Conservation (phyloP, 1,284 basidiomycete genomes). For the Naganishia sp. region DNA sequence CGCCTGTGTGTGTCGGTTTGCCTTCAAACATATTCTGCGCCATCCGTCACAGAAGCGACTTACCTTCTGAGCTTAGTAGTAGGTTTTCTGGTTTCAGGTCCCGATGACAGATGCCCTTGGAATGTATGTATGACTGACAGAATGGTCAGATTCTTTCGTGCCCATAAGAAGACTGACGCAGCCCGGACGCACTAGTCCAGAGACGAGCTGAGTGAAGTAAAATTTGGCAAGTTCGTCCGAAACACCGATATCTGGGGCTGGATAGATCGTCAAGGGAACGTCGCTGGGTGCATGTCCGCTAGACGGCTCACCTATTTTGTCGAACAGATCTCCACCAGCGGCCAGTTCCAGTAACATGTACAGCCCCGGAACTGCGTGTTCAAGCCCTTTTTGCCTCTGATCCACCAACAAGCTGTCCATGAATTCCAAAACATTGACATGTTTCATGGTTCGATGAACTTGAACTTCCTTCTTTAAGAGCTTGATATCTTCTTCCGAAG, state of each 20-base stretch:
- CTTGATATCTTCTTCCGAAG: constrained; percentile 59
- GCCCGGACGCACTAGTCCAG: constrained; percentile 61
- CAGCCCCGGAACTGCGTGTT: constrained; percentile 65
- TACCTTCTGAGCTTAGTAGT: constrained; percentile 73
- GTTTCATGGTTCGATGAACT: constrained; percentile 80
- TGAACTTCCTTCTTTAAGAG: constrained; percentile 91
- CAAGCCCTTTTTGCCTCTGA: constrained; percentile 58
- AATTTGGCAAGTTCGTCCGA: constrained; percentile 84
- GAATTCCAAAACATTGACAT: constrained; percentile 82
- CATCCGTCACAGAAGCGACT: constrained; percentile 32
- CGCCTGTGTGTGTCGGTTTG: constrained; percentile 39
- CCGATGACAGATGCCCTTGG: constrained; percentile 88
- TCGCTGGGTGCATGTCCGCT: neutral
- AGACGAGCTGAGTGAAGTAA: constrained; percentile 86
- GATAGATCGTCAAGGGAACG: neutral
- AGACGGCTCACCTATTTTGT: constrained; percentile 81
- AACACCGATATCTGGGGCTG: constrained; percentile 83
- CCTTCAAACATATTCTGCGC: neutral
- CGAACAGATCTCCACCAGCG: constrained; percentile 92
- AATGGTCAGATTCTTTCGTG: neutral
- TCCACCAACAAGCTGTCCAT: constrained; percentile 75
- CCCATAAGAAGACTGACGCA: constrained; percentile 48
- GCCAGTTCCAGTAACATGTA: constrained; percentile 94
- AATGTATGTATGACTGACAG: constrained; percentile 75
- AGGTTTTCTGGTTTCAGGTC: constrained; percentile 97